These are phyloP conservation scores for Chaetomium cochliodes DNA, from an alignment of 495 filamentous ascomycete species.

Conservation along the genomic window DNA sequence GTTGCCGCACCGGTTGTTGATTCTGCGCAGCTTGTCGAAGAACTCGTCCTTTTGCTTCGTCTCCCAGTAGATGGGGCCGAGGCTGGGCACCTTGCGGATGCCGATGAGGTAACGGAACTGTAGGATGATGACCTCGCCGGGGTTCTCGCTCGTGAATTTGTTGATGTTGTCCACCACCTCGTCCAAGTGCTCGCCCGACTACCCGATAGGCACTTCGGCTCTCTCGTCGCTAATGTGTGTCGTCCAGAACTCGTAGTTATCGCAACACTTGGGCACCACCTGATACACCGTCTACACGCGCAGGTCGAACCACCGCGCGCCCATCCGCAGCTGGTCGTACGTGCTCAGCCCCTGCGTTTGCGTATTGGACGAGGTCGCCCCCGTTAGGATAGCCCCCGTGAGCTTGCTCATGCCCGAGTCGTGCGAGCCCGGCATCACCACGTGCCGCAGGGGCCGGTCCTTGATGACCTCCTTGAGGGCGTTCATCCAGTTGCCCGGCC, in stretches of 20 bases:
- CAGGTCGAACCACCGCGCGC: conserved; percentile 22
- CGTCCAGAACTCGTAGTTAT: conserved; percentile 1
- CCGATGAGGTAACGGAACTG: conserved; percentile 3
- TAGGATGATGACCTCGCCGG: conserved; percentile 25
- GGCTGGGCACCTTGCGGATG: background rate
- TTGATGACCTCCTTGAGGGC: conserved; percentile 18
- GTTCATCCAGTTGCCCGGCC: conserved; percentile 14
- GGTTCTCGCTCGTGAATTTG: conserved; percentile 17
- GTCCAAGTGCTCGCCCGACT: conserved; percentile 8
- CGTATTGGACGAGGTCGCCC: conserved; percentile 14
- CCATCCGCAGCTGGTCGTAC: conserved; percentile 21
- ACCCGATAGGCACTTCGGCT: background rate
- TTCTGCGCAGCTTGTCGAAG: conserved; percentile 7
- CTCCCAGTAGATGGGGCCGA: conserved; percentile 9
- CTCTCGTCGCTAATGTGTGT: conserved; percentile 17
- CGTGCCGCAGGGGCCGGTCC: conserved; percentile 21
- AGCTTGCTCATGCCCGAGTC: conserved; percentile 21
- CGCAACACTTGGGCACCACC: background rate
- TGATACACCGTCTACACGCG: conserved; percentile 4
- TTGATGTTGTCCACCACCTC: conserved; percentile 20
- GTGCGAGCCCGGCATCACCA: conserved; percentile 25
- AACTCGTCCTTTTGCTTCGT: conserved; percentile 14
- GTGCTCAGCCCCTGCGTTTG: conserved; percentile 16
- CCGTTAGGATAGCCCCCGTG: background rate
- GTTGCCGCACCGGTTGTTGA: conserved; percentile 22